Evolutionary conservation across 768 basidiomycete species (phyloP).

Genomic region (Polyporus arcularius): DNA sequence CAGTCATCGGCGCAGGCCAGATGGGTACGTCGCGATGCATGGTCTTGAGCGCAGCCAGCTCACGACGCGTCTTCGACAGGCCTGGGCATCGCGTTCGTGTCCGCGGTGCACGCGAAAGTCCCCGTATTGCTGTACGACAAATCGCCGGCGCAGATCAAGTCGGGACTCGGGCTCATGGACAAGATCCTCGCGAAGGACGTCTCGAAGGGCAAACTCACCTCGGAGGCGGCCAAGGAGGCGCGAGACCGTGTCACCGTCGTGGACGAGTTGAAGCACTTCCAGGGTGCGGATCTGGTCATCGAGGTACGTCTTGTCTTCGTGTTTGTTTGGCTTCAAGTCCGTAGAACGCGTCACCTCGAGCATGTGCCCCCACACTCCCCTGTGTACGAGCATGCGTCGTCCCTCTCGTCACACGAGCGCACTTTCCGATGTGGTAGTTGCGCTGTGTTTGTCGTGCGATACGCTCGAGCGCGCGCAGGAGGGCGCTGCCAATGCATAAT

Average conservation of each 20-base stretch:
- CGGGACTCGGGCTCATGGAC: conserved; percentile 75
- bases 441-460: too few species aligned
- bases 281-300: conserved; percentile 88
- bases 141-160: conserved; percentile 69
- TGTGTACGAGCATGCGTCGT: too few species aligned
- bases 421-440: too few species aligned
- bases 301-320: conserved; percentile 56
- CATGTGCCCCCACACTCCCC: too few species aligned
- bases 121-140: conserved; percentile 86
- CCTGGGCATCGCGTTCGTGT: conserved; percentile 87
- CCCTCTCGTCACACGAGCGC: too few species aligned
- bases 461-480: too few species aligned
- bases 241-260: conserved; percentile 64
- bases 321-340: neutral
- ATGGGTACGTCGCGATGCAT: too few species aligned
- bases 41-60: too few species aligned
- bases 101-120: conserved; percentile 82
- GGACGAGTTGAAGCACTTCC: conserved; percentile 53
- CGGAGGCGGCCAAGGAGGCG: conserved; percentile 73
- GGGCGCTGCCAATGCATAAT: too few species aligned
- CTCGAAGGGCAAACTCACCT: conserved; percentile 72
- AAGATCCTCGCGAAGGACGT: conserved; percentile 89
- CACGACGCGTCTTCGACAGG: conserved; percentile 40
- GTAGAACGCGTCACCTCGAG: too few species aligned
- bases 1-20: too few species aligned